phyloP scores from a whole-genome alignment of 1,284 basidiomycete species.

The Cerrena zonata region DNA sequence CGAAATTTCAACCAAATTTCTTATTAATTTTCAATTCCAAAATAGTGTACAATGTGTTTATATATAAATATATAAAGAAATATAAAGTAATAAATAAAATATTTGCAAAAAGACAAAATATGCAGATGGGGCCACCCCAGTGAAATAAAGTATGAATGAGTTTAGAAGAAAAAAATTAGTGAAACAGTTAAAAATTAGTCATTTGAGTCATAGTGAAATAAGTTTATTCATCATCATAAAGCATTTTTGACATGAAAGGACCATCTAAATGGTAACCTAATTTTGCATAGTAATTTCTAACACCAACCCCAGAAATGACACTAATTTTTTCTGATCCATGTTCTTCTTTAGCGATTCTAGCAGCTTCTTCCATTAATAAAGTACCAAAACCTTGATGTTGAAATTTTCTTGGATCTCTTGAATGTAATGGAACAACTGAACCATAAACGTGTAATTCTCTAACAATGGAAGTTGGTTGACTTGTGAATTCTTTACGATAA shows the following conservation, averaged over 20 bases:
- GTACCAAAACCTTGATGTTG: constrained; percentile 98
- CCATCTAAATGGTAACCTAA: constrained; percentile 93
- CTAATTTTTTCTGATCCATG: constrained; percentile 92
- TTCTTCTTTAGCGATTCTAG: constrained; percentile 95
- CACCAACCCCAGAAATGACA: constrained; percentile 98
- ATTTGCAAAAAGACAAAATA: too few species aligned
- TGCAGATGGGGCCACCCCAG: too few species aligned
- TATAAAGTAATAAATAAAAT: too few species aligned
- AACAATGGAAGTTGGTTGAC: constrained; percentile 83
- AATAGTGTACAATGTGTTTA: too few species aligned
- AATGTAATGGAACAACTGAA: constrained; percentile 94
- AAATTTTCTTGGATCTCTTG: constrained; percentile 95
- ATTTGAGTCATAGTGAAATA: too few species aligned
- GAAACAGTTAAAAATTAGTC: too few species aligned
- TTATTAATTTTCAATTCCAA: too few species aligned
- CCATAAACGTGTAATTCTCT: constrained; percentile 97
- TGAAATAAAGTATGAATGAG: too few species aligned
- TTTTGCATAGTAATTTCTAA: constrained; percentile 89
- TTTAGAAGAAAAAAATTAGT: too few species aligned
- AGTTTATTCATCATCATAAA: too few species aligned
- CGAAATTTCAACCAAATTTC: too few species aligned
- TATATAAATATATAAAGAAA: too few species aligned
- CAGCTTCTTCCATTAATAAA: constrained; percentile 97
- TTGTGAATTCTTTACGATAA: constrained; percentile 87
- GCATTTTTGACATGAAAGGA: constrained; percentile 90